These are phyloP conservation scores for Aspergillus hortae DNA, from an alignment of 2,329 filamentous ascomycete species.

Conservation along the genomic window DNA sequence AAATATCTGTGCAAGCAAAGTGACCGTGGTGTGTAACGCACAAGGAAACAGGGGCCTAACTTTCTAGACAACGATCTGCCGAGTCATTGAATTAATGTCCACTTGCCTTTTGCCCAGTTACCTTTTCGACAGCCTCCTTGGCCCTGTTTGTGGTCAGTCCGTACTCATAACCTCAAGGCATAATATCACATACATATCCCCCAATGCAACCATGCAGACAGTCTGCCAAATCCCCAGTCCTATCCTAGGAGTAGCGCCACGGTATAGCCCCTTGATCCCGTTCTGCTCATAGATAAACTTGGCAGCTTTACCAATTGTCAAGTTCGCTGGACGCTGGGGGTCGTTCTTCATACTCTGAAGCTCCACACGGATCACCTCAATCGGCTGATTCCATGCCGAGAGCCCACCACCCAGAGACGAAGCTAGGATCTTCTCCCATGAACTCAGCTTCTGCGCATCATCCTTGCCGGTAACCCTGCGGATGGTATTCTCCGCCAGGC, in stretches of 20 bases:
- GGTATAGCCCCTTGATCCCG: slow-evolving; percentile 13
- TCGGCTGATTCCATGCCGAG: slow-evolving; percentile 19
- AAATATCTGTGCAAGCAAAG: too few species aligned
- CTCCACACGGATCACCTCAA: slow-evolving; percentile 16
- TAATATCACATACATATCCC: slow-evolving; percentile 5
- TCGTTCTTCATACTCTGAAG: slow-evolving; percentile 15
- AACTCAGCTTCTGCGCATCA: slow-evolving; percentile 1
- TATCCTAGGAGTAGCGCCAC: slow-evolving; percentile 15
- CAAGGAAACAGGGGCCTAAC: too few species aligned
- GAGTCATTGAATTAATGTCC: too few species aligned
- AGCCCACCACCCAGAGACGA: slow-evolving; percentile 16
- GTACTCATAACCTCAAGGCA: too few species aligned
- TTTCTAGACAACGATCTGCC: too few species aligned
- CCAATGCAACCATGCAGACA: slow-evolving; percentile 18
- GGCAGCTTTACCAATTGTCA: slow-evolving; percentile 6
- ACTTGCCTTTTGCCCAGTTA: too few species aligned
- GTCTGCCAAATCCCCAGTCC: slow-evolving; percentile 17
- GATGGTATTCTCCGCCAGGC: slow-evolving; percentile 1
- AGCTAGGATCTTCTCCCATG: slow-evolving; percentile 16
- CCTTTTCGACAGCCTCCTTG: too few species aligned
- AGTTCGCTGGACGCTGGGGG: slow-evolving; percentile 4
- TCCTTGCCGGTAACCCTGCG: slow-evolving; percentile 2
- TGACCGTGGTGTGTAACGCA: too few species aligned
- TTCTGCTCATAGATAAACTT: slow-evolving; percentile 6
- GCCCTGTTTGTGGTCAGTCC: too few species aligned